Base-by-base conservation (phyloP, 768 basidiomycete species). In the Dendrothele bispora region DNA sequence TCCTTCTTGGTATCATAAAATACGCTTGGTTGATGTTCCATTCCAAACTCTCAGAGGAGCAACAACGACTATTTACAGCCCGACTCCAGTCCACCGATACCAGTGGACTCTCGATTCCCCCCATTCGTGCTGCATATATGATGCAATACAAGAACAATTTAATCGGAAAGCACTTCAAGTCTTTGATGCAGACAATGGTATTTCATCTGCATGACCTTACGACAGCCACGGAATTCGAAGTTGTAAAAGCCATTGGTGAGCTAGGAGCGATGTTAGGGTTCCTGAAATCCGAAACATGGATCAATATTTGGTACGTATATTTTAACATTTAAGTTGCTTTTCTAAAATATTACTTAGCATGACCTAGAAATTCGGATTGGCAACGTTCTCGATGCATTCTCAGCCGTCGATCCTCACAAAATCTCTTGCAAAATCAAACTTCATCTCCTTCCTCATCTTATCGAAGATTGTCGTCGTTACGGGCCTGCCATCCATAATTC, bases 91-190 rank as follows among this genome's bases (percentile, higher is more conserved):
- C 64, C 5, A 65, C 73, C 0, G 39, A 66, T 22, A 59, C 51
- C 12, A 28, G 46, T 15, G 70, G 66, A 0, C 54, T 69, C 4
- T 57, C 58, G 1, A 55, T 68, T 14, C 68, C 56, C 2, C n/a
- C 62, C 3, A 67, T 78, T 22, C 63, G 56, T n/a, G n/a, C n/a
- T n/a, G n/a, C n/a, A n/a, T n/a, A n/a, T n/a, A n/a, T n/a, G n/a
- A n/a, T n/a, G n/a, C 70, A 75, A 39, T 75, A 74, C 46, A 55
- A 59, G 0, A 72, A 71, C 46, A 67, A 65, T 1, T 55, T 78
- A 3, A 68, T 75, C 34, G 72, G 72, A 7, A 56, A 56, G 4
- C 73, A 75, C 21, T 62, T 75, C 36, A 74, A 74, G 50, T 65
- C 61, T 0, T n/a, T 77, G 1, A 54, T 55, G 1, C 73, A 77